A percentile compares a stretch with the other conserved stretches of the same genome.
Conservation (phyloP, 2,329 filamentous ascomycete genomes). For the Exophiala oligosperma region DNA sequence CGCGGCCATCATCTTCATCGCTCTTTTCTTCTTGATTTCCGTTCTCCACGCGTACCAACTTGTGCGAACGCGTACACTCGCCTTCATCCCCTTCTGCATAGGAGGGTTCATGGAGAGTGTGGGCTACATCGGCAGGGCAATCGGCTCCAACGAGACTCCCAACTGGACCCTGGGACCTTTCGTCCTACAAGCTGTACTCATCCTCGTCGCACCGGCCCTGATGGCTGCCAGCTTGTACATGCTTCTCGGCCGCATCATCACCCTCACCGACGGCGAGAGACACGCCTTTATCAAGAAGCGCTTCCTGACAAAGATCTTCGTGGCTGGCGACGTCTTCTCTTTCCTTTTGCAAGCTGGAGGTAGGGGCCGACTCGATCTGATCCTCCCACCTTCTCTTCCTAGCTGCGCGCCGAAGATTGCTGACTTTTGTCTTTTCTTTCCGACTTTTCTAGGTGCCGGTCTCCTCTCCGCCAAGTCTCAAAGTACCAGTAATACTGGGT, state of each 20-base stretch:
- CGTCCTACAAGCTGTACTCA: conserved; percentile 23
- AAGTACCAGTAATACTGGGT: conserved; percentile 4
- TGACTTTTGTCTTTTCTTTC: no score
- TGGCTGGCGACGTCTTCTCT: conserved; percentile 37
- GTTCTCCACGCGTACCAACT: not conserved
- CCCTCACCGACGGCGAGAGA: conserved; percentile 36
- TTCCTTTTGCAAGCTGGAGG: conserved; percentile 38
- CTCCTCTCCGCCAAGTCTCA: not conserved
- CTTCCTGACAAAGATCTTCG: conserved; percentile 42
- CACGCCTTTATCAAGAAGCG: conserved; percentile 36
- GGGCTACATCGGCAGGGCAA: not conserved
- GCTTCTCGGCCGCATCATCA: conserved; percentile 42
- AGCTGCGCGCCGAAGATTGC: not conserved
- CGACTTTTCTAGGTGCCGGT: not conserved
- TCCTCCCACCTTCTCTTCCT: no score
- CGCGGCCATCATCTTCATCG: not conserved
- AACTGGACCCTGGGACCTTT: not conserved
- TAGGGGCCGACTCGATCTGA: not conserved
- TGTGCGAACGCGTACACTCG: not conserved
- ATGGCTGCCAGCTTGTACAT: conserved; percentile 44
- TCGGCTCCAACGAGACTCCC: not conserved
- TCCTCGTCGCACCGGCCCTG: conserved; percentile 43
- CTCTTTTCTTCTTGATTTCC: not conserved
- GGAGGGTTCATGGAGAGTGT: not conserved
- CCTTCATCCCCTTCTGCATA: not conserved